Base-by-base conservation (phyloP, 108 stramenopile species). In the Pseudonitzschia multistriata region DNA sequence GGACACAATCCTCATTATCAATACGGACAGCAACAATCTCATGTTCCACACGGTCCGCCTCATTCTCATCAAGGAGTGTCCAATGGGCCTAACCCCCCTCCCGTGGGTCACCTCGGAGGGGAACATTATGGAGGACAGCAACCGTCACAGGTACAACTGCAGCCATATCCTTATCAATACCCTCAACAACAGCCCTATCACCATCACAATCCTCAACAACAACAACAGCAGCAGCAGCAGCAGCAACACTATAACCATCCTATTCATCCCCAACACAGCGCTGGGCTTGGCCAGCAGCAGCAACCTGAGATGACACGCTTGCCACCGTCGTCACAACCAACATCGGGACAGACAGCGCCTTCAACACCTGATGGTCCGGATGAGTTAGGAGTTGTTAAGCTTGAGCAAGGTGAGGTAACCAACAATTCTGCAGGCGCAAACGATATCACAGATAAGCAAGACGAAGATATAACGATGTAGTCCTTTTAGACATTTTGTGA, bases 151-250 rank as follows among this genome's bases (percentile, higher is more conserved):
- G n/a, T 30, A 55, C 54, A 55, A 30, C 31, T 10, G 14, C 57
- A 59, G 6, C 34, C 31, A 5, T 59, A 59, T 14, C 31, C 31
- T 13, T 33, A 33, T 29, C 57, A 59, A 59, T 59, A 59, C 29
- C 33, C 31, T 33, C 31, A 33, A 17, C 31, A 33, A 34, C 11
- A 52, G 2, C 11, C 3, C 2, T 52, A 59, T 19, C 57, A 13
- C 14, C 57, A 59, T 17, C 57, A 59, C 28, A 30, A 34, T 33
- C 57, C 34, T 7, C 33, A 59, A 5, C 57, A 59, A 33, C 57
- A 34, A n/a, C 57, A 36, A 10, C 63, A 64, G 47, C 42, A 64
- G 37, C 45, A 64, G 63, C 36, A 64, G n/a, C 63, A 64, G 39
- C 63, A 64, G 42, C 45, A 64, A 40, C 63, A 64, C 33, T 22